Base-by-base conservation (phyloP, 2,329 filamentous ascomycete genomes). In the Aspergillus persii region DNA sequence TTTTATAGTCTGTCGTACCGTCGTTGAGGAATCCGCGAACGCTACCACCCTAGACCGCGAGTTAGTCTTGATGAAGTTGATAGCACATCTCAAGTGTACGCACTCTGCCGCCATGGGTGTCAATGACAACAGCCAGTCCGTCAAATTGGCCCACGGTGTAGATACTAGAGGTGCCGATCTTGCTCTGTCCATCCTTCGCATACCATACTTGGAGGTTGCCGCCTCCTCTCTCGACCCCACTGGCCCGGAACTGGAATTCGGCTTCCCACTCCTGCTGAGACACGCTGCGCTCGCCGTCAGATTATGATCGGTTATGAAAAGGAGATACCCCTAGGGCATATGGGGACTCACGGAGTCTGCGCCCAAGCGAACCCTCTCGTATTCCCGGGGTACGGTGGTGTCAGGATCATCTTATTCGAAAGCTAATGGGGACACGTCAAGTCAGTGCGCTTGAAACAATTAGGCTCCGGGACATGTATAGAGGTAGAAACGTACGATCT, bases 191-290 rank as follows among this genome's bases (percentile, higher is more conserved):
- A 61, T 90, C 84, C 67, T 86, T 87, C 54, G 86, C 88, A 71
- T 96, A 91, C 95, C 95, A 99, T 69, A 99, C 83, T 76, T 98
- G 94, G 66, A 99, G 80, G 77, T 96, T 97, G 52, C 95, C 95
- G 59, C 89, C 87, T 53, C 88, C 92, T 67, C 91, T 83, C 72
- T 98, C 95, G 63, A 89, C 89, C 7, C 95, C 95, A 61, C 86
- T 91, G 54, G 88, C 91, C 66, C 95, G 86, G 77, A 99, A 97
- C 71, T 95, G 89, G 67, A 98, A 82, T 70, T 96, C 91, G 53
- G 88, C 86, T 8, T 86, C 84, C 92, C 92, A 99, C 74, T 88
- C 83, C n/a, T 82, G 77, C 61, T 88, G 80, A 3, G 72, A 61
- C n/a, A 76, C 61, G 12, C 67, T 85, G 46, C 39, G 47, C n/a